Conservation (phyloP, 768 basidiomycete genomes). For the Cyathus striatus region DNA sequence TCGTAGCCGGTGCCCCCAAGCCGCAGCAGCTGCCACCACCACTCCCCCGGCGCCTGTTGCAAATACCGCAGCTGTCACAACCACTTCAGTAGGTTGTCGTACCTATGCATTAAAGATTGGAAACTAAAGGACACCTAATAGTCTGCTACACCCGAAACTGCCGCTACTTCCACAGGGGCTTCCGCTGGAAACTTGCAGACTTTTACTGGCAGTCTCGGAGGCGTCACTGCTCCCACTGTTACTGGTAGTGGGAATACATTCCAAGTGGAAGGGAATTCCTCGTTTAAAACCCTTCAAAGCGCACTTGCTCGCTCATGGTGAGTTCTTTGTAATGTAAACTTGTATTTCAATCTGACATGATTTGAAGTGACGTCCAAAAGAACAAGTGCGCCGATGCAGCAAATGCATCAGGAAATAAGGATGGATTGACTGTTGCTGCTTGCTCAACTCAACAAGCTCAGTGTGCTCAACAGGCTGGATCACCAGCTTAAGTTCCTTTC, state of each 20-base stretch:
- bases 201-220: conserved; percentile 45
- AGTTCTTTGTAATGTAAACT: conserved; percentile 3
- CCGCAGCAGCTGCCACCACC: conserved; percentile 6
- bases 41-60: conserved; percentile 6
- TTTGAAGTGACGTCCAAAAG: conserved; percentile 48
- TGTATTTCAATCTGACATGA: no score
- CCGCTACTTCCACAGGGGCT: conserved; percentile 5
- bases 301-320: conserved; percentile 48
- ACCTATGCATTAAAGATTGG: conserved; percentile 3
- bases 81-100: conserved; percentile 5
- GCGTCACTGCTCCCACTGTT: conserved; percentile 41
- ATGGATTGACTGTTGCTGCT: conserved; percentile 38
- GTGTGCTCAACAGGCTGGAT: conserved; percentile 28
- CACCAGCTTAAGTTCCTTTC: no score
- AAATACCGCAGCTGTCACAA: conserved; percentile 4
- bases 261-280: conserved; percentile 42
- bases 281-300: conserved; percentile 37
- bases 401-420: conserved; percentile 43
- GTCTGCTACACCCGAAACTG: conserved; percentile 11
- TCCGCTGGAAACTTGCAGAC: conserved; percentile 36
- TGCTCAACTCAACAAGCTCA: conserved; percentile 40
- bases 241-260: conserved; percentile 33
- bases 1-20: conserved; percentile 20
- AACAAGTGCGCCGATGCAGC: conserved; percentile 57
- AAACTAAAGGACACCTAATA: neutral